Evolutionary conservation across 345 rosid genomes (phyloP).

Genomic region (Kernera saxatilis): DNA sequence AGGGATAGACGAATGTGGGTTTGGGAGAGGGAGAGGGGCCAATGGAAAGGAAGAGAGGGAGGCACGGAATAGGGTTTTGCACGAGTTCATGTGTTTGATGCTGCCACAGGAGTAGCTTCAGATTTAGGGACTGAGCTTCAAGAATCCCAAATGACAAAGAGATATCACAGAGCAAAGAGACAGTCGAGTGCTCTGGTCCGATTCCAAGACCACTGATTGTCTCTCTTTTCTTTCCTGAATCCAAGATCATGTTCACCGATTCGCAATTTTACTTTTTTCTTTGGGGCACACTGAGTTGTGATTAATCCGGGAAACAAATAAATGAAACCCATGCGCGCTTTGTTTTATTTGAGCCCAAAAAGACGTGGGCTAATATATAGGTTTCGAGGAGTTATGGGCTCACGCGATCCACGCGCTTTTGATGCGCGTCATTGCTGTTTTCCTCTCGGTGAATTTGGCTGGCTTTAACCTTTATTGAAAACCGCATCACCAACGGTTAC

Average conservation of each 20-base stretch:
- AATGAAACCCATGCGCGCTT: background rate
- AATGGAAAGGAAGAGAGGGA: slow-evolving; percentile 32
- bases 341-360: background rate
- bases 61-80: slow-evolving; percentile 44
- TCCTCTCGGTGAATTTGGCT: no score
- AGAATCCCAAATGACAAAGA: background rate
- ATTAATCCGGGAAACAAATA: no score
- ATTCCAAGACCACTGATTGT: background rate
- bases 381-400: no score
- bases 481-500: no score
- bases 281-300: no score
- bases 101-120: background rate
- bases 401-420: no score
- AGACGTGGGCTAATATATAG: background rate
- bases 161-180: background rate
- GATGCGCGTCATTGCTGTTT: no score
- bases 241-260: background rate
- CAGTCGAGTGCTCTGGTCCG: background rate
- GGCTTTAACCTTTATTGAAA: no score
- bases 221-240: background rate
- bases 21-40: slow-evolving; percentile 18
- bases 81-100: slow-evolving; percentile 39
- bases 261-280: background rate
- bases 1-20: slow-evolving; percentile 12
- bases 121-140: background rate